Conservation (phyloP, 805 yeast genomes). For the Nakazawaea anatomiae region DNA sequence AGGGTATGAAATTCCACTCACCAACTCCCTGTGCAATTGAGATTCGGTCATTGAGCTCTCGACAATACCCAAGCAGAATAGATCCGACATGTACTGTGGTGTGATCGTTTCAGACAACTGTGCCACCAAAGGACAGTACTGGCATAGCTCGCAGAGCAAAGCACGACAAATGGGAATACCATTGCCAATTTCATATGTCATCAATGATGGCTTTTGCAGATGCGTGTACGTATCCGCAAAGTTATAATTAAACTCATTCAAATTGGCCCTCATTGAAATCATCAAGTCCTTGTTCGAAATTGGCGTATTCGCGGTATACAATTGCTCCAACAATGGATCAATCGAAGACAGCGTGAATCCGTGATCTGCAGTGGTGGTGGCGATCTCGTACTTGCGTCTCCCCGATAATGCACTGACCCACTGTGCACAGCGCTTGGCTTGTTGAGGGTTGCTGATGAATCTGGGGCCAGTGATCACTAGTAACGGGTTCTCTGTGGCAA, state of each 20-base stretch:
- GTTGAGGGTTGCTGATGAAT: constrained; percentile 23
- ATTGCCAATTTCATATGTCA: constrained; percentile 28
- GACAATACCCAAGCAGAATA: constrained; percentile 37
- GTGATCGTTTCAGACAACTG: constrained; percentile 41
- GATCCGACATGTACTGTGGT: constrained; percentile 45
- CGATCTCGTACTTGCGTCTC: constrained; percentile 3
- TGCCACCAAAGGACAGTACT: constrained; percentile 38
- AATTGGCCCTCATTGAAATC: constrained; percentile 32
- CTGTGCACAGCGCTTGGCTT: constrained; percentile 33
- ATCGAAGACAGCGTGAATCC: no score
- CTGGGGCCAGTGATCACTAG: constrained; percentile 37
- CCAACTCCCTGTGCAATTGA: constrained; percentile 44
- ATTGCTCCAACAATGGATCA: constrained; percentile 3
- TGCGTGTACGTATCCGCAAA: constrained; percentile 8
- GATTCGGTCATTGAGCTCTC: constrained; percentile 39
- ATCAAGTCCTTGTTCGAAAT: constrained; percentile 15
- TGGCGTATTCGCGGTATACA: background rate
- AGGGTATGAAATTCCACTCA: constrained; percentile 45
- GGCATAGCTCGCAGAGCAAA: constrained; percentile 32
- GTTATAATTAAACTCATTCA: constrained; percentile 22
- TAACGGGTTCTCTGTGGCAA: constrained; percentile 14
- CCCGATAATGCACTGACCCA: constrained; percentile 29
- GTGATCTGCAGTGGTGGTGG: background rate
- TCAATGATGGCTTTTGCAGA: constrained; percentile 6
- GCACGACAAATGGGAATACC: constrained; percentile 37